phyloP scores from a whole-genome alignment of 2,329 filamentous ascomycete species.

The Xylaria sp. region DNA sequence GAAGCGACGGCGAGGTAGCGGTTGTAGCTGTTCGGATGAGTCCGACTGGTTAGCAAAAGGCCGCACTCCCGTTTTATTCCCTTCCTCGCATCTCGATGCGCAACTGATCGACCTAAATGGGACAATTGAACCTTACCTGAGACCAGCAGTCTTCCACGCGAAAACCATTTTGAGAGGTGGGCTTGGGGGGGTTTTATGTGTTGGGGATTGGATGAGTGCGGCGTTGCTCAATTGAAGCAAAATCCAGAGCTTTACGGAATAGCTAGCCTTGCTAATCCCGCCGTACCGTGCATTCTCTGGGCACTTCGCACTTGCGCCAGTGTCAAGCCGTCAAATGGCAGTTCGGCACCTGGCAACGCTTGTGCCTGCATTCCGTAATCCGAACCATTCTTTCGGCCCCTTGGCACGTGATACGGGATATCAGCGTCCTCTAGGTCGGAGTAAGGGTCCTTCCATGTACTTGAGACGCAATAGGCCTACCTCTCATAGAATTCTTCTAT shows the following conservation, averaged over 20 bases:
- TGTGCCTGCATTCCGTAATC: not conserved
- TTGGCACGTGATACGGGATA: constrained; percentile 10
- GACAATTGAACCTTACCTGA: constrained; percentile 64
- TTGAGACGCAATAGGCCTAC: not conserved
- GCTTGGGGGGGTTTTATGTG: constrained; percentile 29
- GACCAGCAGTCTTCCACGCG: constrained; percentile 96
- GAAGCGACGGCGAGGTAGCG: constrained; percentile 95
- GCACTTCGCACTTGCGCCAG: constrained; percentile 5
- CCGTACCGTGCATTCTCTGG: not conserved
- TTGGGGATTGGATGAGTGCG: constrained; percentile 29
- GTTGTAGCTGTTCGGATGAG: constrained; percentile 74
- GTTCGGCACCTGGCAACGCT: constrained; percentile 12
- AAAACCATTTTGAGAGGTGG: constrained; percentile 74
- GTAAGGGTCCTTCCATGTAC: not conserved
- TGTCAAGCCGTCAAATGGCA: constrained; percentile 3
- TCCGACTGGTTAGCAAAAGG: constrained; percentile 33
- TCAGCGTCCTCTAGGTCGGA: not conserved
- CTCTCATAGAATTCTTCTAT: not conserved
- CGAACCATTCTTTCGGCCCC: not conserved
- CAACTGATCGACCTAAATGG: not conserved
- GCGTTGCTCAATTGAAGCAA: constrained; percentile 30
- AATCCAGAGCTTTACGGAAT: constrained; percentile 21
- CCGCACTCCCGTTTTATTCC: constrained; percentile 7
- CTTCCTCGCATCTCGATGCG: constrained; percentile 4
- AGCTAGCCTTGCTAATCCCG: not conserved